Base-by-base conservation (phyloP, 2,329 filamentous ascomycete genomes). In the Beauveria asiatica region DNA sequence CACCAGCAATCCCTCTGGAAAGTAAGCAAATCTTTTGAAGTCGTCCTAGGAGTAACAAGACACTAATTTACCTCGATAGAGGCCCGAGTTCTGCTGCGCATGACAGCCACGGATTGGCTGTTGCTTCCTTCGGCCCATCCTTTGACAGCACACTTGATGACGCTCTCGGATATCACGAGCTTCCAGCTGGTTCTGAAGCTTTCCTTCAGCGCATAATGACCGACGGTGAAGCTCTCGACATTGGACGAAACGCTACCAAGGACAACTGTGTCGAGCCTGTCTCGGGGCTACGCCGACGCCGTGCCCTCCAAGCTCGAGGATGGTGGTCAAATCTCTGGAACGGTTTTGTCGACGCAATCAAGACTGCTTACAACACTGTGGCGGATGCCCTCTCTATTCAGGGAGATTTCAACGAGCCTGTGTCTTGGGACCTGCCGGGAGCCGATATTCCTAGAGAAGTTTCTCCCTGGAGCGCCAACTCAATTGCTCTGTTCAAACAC, bases 91-190 rank as follows among this genome's bases (percentile, higher is more conserved):
- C n/a, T 39, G 2, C 57, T 7, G 3, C 48, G 10, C 48, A 21
- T 11, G 49, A 59, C 27, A 37, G n/a, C n/a, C 49, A 52, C 16
- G 63, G 65, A 27, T 62, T 69, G 3, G 65, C 67, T 0, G 68
- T 64, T 1, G 70, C 70, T 17, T 67, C 67, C 59, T 53, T 65
- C 17, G 68, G 67, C 13, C 58, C 61, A 8, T 61, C 64, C 30
- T 71, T 71, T 49, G 70, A 71, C 59, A 48, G 63, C n/a, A 63
- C 66, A 21, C 67, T 72, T 7, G 70, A 72, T 51, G 57, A 63
- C 13, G 49, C 56, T 5, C 65, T 68, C 13, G 70, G 69, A 10
- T 67, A 61, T n/a, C 60, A 64, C 16, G 49, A 44, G 11, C 33
- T 65, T 23, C 66, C 58, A 48, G 16, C 41, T 1, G 61, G 63